Evolutionary conservation across 1,284 basidiomycete species (phyloP).

Genomic region (Marasmius sp.): DNA sequence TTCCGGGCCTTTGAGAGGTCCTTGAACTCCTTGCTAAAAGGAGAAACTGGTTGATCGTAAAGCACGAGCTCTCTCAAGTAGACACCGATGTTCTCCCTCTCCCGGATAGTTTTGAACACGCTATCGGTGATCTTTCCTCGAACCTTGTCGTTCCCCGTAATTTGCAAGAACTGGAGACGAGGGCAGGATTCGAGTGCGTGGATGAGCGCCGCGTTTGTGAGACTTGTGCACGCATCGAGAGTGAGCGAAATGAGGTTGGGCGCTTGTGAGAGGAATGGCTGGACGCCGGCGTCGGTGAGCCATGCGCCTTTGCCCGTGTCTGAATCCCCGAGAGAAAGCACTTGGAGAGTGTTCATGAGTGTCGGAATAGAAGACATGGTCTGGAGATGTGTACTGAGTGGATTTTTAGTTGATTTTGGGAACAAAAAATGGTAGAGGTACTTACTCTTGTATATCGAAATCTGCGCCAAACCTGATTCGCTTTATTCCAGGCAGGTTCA

Average conservation of each 20-base stretch:
- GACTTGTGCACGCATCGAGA: conserved; percentile 2
- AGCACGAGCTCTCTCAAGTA: conserved; percentile 7
- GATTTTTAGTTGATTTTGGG: neutral
- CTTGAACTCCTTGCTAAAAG: neutral
- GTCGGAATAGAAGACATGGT: conserved; percentile 4
- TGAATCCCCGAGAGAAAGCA: conserved; percentile 7
- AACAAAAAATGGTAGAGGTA: neutral
- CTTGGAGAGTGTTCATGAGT: neutral
- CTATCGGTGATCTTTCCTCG: neutral
- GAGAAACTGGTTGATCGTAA: neutral
- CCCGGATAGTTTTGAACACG: neutral
- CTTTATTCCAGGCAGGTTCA: conserved; percentile 6
- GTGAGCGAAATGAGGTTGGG: conserved; percentile 4
- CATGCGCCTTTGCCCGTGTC: conserved; percentile 7
- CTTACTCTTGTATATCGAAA: conserved; percentile 3
- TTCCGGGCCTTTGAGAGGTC: conserved; percentile 2
- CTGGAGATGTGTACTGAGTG: conserved; percentile 1
- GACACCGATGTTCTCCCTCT: conserved; percentile 4
- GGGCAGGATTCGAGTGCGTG: conserved; percentile 6
- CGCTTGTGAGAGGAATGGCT: neutral
- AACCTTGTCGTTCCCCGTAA: conserved; percentile 10
- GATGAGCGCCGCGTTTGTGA: conserved; percentile 5
- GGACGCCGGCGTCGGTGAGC: conserved; percentile 1
- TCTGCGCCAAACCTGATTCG: conserved; percentile 38
- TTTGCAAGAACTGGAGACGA: conserved; percentile 4